Conservation (phyloP, 768 basidiomycete genomes). For the Psilocybe cubensis region DNA sequence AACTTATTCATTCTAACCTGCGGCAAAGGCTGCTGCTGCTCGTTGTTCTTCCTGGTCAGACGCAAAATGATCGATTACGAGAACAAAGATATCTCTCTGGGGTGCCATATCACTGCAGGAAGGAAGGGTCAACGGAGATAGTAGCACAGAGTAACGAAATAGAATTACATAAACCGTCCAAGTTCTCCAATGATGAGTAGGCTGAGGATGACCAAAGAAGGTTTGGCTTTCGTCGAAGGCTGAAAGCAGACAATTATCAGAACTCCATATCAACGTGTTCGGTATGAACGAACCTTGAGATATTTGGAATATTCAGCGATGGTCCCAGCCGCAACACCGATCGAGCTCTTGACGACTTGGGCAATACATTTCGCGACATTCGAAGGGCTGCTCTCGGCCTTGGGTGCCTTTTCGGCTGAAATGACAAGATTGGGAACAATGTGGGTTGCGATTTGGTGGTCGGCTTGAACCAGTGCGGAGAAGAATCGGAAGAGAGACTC, state of each 20-base stretch:
- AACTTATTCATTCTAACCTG: too few species aligned
- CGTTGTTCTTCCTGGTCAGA: constrained; percentile 85
- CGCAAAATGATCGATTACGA: constrained; percentile 73
- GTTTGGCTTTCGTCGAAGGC: constrained; percentile 63
- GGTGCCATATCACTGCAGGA: constrained; percentile 88
- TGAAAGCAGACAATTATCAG: constrained; percentile 20
- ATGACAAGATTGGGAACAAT: constrained; percentile 78
- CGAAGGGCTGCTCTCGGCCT: constrained; percentile 54
- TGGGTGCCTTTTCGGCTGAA: constrained; percentile 65
- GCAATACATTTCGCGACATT: constrained; percentile 90
- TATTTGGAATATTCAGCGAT: constrained; percentile 85
- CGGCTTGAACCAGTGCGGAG: constrained; percentile 78
- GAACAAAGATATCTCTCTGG: constrained; percentile 78
- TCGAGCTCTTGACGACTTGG: constrained; percentile 74
- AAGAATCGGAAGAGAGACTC: constrained; percentile 88
- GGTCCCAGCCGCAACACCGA: constrained; percentile 75
- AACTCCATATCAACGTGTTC: too few species aligned
- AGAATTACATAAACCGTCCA: constrained; percentile 79
- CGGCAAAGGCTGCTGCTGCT: constrained; percentile 92
- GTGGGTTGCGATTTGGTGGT: constrained; percentile 81
- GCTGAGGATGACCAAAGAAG: constrained; percentile 76
- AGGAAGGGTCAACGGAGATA: constrained; percentile 3
- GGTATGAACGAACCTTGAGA: constrained; percentile 74
- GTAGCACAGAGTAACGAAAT: not conserved
- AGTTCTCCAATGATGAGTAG: constrained; percentile 91